These are phyloP conservation scores for Pseudisothecium myosuroides DNA, from an alignment of 225 moss, liverwort and hornwort genomes.

Conservation along the genomic window DNA sequence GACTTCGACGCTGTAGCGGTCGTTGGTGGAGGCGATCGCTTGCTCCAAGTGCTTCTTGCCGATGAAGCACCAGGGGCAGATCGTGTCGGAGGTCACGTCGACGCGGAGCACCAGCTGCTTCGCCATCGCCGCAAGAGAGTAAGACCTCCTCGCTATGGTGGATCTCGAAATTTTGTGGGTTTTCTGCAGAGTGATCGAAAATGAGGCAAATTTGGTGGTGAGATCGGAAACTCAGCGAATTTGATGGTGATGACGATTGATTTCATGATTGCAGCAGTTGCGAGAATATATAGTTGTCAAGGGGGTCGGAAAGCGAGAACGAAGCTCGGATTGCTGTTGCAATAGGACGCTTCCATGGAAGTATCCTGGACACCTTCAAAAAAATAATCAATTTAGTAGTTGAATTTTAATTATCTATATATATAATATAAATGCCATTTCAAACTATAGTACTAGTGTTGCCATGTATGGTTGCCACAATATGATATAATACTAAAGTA, in stretches of 20 bases:
- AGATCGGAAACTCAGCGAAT: neutral
- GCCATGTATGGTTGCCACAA: no score
- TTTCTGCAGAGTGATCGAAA: neutral
- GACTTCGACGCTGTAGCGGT: constrained; percentile 51
- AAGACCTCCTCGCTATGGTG: neutral
- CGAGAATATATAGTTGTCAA: neutral
- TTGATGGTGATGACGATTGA: neutral
- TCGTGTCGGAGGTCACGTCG: constrained; percentile 69
- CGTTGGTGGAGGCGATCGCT: constrained; percentile 40
- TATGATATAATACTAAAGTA: no score
- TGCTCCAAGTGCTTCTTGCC: constrained; percentile 82
- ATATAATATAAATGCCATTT: no score
- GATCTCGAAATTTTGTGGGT: neutral
- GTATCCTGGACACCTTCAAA: no score
- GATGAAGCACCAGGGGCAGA: constrained; percentile 86
- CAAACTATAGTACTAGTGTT: no score
- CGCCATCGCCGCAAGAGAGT: constrained; percentile 26
- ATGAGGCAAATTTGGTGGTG: neutral
- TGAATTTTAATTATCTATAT: no score
- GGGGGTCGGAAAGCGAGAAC: neutral
- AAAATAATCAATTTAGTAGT: no score
- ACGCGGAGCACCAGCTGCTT: constrained; percentile 54
- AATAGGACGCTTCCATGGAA: neutral
- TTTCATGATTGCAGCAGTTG: neutral
- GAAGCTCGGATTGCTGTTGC: neutral